Conservation (phyloP, 495 filamentous ascomycete genomes). For the Penicillium crystallinum region DNA sequence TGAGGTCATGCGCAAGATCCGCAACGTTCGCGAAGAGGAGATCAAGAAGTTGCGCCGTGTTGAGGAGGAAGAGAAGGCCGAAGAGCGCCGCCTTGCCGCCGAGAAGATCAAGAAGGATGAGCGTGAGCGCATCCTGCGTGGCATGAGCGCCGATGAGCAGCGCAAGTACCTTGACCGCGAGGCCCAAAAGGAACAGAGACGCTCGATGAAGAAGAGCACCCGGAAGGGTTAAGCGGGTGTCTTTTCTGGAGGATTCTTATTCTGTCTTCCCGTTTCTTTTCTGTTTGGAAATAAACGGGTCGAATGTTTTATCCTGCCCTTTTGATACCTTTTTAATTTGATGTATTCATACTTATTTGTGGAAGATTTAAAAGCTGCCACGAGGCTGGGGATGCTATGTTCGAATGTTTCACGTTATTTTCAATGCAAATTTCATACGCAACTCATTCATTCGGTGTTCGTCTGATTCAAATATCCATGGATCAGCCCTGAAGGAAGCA, state of each 20-base stretch:
- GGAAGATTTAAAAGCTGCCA: neutral
- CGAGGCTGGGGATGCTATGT: neutral
- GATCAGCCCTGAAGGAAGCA: neutral
- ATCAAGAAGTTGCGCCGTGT: constrained; percentile 71
- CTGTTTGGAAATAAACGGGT: neutral
- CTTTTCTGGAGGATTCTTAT: constrained; percentile 13
- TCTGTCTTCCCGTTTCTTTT: constrained; percentile 6
- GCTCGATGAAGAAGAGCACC: constrained; percentile 64
- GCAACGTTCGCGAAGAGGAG: constrained; percentile 73
- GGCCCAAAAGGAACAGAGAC: constrained; percentile 73
- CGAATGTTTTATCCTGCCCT: constrained; percentile 22
- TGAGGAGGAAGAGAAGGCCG: constrained; percentile 89
- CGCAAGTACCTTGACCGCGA: constrained; percentile 93
- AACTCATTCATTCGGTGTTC: neutral
- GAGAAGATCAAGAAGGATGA: constrained; percentile 91
- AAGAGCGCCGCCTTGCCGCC: constrained; percentile 70
- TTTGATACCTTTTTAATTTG: constrained; percentile 22
- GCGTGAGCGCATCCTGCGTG: constrained; percentile 75
- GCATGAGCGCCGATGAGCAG: constrained; percentile 88
- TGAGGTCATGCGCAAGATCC: constrained; percentile 82
- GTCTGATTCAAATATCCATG: neutral
- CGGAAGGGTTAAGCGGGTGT: constrained; percentile 30
- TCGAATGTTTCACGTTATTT: neutral
- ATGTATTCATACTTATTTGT: constrained; percentile 23
- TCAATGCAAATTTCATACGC: neutral